Evolutionary conservation across 768 basidiomycete genomes (phyloP).

Genomic region (Pisolithus microcarpus): DNA sequence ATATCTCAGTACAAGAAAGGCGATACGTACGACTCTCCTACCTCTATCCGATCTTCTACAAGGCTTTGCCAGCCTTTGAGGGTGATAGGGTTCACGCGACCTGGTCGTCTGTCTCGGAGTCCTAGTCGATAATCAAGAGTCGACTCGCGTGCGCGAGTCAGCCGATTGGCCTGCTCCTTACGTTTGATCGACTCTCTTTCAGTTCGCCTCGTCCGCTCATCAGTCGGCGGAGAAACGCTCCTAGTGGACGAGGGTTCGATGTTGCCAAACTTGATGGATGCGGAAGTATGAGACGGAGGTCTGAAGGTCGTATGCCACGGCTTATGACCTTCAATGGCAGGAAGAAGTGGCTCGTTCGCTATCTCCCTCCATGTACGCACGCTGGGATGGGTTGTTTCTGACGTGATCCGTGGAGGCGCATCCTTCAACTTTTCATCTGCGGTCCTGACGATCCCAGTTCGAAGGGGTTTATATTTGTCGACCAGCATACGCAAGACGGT

Average conservation of each 20-base stretch:
- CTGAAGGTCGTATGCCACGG: conserved; percentile 70
- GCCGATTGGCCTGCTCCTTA: conserved; percentile 44
- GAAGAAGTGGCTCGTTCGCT: conserved; percentile 45
- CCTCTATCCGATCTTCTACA: conserved; percentile 78
- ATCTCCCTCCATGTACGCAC: conserved; percentile 7
- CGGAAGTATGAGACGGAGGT: conserved; percentile 45
- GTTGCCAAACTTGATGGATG: conserved; percentile 48
- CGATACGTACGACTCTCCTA: conserved; percentile 19
- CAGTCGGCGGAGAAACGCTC: conserved; percentile 15
- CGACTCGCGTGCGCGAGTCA: conserved; percentile 60
- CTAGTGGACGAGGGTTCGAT: conserved; percentile 25
- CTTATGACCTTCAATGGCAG: conserved; percentile 47
- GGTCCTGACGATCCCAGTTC: conserved; percentile 48
- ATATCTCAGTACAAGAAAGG: background rate
- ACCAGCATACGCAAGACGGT: conserved; percentile 78
- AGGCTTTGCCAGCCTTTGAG: conserved; percentile 71
- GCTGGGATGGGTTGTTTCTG: conserved; percentile 7
- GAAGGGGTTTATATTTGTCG: conserved; percentile 79
- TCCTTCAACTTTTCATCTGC: conserved; percentile 64
- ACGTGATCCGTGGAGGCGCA: conserved; percentile 33
- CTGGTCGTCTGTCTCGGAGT: conserved; percentile 23
- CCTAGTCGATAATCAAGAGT: conserved; percentile 74
- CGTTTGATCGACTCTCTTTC: conserved; percentile 48
- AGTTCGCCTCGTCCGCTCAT: conserved; percentile 35
- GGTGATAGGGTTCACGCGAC: conserved; percentile 48